These are phyloP conservation scores for Citrus sinensis DNA, from an alignment of 345 rosid genomes.

Conservation along the genomic window DVS_A1.0 CM039165.1:29720501-29721000, in stretches of 20 bases:
- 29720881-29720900: not conserved
- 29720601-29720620: too few species aligned
- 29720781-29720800: not conserved
- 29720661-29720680: too few species aligned
- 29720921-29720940: not conserved
- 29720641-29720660: too few species aligned
- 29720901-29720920: not conserved
- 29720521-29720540: too few species aligned
- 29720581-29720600: too few species aligned
- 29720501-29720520: too few species aligned
- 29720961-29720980: constrained; percentile 4
- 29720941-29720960: not conserved
- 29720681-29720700: too few species aligned
- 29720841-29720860: not conserved
- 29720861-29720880: not conserved
- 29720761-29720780: not conserved
- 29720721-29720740: too few species aligned
- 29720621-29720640: too few species aligned
- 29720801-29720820: not conserved
- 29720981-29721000: constrained; percentile 13
- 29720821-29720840: constrained; percentile 6
- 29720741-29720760: not conserved
- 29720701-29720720: too few species aligned
- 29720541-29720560: too few species aligned
- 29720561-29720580: too few species aligned